Base-by-base conservation (phyloP, 2,329 filamentous ascomycete species). In the Trichoderma aggressivum region DNA sequence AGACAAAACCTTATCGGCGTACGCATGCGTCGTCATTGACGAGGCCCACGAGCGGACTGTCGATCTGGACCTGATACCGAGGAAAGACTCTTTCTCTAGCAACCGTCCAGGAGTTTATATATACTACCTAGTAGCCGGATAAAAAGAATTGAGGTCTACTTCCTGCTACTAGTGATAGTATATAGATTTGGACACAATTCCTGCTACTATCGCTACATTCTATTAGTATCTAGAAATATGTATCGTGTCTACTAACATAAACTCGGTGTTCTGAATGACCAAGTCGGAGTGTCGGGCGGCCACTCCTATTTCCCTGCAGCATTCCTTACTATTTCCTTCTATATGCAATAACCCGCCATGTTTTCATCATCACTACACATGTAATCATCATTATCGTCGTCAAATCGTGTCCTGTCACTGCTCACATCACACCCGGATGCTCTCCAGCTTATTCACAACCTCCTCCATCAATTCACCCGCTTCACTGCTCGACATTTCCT, bases 391-490 rank as follows among this genome's bases (percentile, higher is more conserved):
- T 59, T n/a, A 14, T 59, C 36, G 12, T 70, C 55, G 8, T 58
- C 28, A 7, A 8, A 36, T 26, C 39, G 47, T 36, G 6, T 36
- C 21, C 14, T 18, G 10, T 8, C 55, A 8, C 10, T 32, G 2
- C 18, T 16, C 14, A 10, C 5, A n/a, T 77, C 66, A 82, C 32
- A 80, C 75, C 10, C 73, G 75, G 36, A 84, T 80, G 26, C 78
- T 78, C 73, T 85, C 83, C 24, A 84, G 74, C 28, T 75, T 81
- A 11, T 78, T 76, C 16, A 85, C 83, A 4, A 84, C 81, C 60
- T 76, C 80, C 71, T 83, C 82, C 80, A 85, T 83, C 53, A 84
- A 69, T 68, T 81, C 79, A 1, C 78, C 80, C 12, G 80, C 81
- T 65, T 84, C 82, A 6, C 75, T 75, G 32, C 78, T 78, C 14